A percentile compares a stretch with the other conserved stretches of the same genome.
phyloP scores from a whole-genome alignment of 305 asterid genomes.

The Plantago coronopus region DNA sequence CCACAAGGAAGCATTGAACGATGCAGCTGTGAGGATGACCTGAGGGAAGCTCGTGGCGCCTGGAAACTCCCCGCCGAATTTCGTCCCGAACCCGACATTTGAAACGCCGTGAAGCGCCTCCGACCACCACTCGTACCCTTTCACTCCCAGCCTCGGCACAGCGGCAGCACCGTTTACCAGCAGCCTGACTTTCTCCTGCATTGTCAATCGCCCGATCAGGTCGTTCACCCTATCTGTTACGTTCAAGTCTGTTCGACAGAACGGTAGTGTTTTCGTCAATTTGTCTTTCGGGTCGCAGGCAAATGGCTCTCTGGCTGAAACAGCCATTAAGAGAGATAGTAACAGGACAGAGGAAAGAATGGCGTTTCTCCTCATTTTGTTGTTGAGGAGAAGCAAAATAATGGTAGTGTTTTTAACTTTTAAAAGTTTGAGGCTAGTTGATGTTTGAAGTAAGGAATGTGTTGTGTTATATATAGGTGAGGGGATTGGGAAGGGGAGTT shows the following conservation, averaged over 20 bases:
- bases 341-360: conserved; percentile 20
- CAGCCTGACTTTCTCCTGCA: conserved; percentile 71
- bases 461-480: conserved; percentile 29
- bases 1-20: conserved; percentile 79
- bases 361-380: conserved; percentile 28
- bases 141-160: conserved; percentile 68
- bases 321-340: conserved; percentile 8
- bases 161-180: conserved; percentile 55
- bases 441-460: conserved; percentile 19
- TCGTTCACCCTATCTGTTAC: conserved; percentile 54
- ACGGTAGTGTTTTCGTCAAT: conserved; percentile 34
- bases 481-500: neutral
- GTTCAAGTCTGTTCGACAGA: conserved; percentile 42
- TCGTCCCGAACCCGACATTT: conserved; percentile 69
- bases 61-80: conserved; percentile 65
- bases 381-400: conserved; percentile 13
- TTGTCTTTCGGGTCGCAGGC: conserved; percentile 53
- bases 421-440: neutral
- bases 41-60: conserved; percentile 94
- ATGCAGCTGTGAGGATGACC: conserved; percentile 76
- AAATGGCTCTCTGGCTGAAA: conserved; percentile 42
- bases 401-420: neutral
- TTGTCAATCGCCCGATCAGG: conserved; percentile 52
- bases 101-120: conserved; percentile 94
- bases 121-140: conserved; percentile 88